Evolutionary conservation across 2,329 filamentous ascomycete genomes (phyloP), one percentile per base, ranked within the genome.

Genomic region (Beauveria varroae): DNA sequence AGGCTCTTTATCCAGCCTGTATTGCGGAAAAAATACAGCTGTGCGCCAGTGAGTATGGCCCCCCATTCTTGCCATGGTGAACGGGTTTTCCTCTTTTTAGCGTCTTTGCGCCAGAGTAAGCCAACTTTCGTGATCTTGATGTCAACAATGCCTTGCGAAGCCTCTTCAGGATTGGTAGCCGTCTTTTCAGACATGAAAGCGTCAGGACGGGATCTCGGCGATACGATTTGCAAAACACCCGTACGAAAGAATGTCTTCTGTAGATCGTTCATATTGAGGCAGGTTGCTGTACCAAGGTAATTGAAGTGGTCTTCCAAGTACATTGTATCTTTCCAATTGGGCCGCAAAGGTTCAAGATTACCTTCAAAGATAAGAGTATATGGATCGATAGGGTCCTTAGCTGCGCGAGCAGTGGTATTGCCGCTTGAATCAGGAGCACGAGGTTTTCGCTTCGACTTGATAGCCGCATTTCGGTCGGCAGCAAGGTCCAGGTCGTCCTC

Each of bases 41-140:
- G 93, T 6, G 95, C 96, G n/a, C 93, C 91, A 0, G 95, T 99
- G 34, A 99, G 81, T 62, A 99, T 89, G 26, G 92, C 95, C 57
- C 95, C 95, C 95, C 95, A 99, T 80, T 99, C 95, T 71, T 97
- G 93, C 95, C 95, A 99, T 1, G 95, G 93, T 12, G 93, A 97
- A 49, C 93, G 85, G 0, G 92, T 89, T 74, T 96, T 96, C 76
- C 95, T 93, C 76, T 93, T 96, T 76, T 96, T 97, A 1, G 83
- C 78, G 65, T 96, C 92, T 72, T 99, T 99, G 50, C 95, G 86
- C 95, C 95, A 99, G 37, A 99, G 73, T 1, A 96, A 78, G 4
- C 95, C 95, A 55, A 99, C 93, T 73, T 98, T 99, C 50, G 93
- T 96, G 51, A 98, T 89, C 68, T 96, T 96, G 71, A 99, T 96